These are phyloP conservation scores for Chrysanthemum makinoi DNA, from an alignment of 129 eudicot genomes.

Conservation along the genomic window DNA sequence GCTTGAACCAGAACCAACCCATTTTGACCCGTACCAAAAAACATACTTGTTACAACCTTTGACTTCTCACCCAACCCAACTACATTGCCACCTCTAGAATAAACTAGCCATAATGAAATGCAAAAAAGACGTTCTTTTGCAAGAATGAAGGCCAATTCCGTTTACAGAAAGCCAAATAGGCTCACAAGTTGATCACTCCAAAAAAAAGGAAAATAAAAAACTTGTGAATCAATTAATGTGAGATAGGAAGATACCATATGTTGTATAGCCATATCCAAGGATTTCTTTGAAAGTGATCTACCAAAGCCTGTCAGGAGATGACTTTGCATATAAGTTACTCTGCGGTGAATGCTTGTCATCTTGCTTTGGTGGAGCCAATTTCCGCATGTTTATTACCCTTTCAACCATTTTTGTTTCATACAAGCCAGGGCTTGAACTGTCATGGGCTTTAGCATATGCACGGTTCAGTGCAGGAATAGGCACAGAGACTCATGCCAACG, in stretches of 20 bases:
- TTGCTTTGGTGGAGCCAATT: slow-evolving; percentile 76
- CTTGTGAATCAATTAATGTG: slow-evolving; percentile 6
- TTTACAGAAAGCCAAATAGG: not conserved
- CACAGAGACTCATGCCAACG: slow-evolving; percentile 67
- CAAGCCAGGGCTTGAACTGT: slow-evolving; percentile 70
- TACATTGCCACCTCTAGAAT: too few relatives aligned
- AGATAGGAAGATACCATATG: slow-evolving; percentile 71
- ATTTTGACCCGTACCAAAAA: too few relatives aligned
- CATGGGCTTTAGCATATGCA: slow-evolving; percentile 78
- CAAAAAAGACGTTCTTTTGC: not conserved
- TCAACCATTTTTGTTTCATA: slow-evolving; percentile 96
- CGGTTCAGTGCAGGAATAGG: slow-evolving; percentile 66
- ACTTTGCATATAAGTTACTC: slow-evolving; percentile 78
- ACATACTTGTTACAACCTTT: too few relatives aligned
- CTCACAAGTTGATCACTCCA: too few relatives aligned
- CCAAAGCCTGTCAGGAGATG: slow-evolving; percentile 98
- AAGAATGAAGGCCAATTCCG: not conserved
- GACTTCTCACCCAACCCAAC: too few relatives aligned
- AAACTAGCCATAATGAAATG: not conserved
- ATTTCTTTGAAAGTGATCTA: slow-evolving; percentile 86
- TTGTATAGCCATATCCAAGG: slow-evolving; percentile 96
- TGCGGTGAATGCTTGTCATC: slow-evolving; percentile 83
- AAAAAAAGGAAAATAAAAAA: not conserved
- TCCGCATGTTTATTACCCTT: slow-evolving; percentile 88
- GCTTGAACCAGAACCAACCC: too few relatives aligned